A percentile compares a stretch with the other conserved stretches of the same genome.
phyloP scores from a whole-genome alignment of 305 asterid genomes.

The Solanum aculeatissimum region DNA sequence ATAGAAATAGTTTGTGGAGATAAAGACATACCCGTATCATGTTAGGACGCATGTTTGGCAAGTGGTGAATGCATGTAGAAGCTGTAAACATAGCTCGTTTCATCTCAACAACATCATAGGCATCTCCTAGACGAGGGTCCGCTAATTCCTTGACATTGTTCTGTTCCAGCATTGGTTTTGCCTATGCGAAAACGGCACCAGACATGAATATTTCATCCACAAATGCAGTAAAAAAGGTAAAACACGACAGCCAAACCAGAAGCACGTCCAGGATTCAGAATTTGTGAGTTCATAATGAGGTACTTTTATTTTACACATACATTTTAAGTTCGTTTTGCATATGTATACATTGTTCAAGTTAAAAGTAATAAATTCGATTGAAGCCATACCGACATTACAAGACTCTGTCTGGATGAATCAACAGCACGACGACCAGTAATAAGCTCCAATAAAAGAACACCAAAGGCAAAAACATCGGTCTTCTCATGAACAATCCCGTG shows the following conservation, averaged over 20 bases:
- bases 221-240: neutral
- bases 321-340: neutral
- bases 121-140: conserved; percentile 62
- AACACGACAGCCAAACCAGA: neutral
- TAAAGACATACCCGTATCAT: conserved; percentile 59
- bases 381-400: conserved; percentile 83
- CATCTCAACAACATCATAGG: conserved; percentile 50
- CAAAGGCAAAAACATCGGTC: conserved; percentile 91
- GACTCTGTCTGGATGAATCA: conserved; percentile 76
- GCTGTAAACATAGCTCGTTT: conserved; percentile 77
- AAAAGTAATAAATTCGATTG: neutral
- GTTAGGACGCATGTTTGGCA: conserved; percentile 76
- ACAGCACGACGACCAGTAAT: conserved; percentile 95
- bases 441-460: conserved; percentile 82
- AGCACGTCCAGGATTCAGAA: neutral
- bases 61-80: conserved; percentile 80
- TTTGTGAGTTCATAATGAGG: neutral
- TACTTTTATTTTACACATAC: neutral
- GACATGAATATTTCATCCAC: neutral
- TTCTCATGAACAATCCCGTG: conserved; percentile 87
- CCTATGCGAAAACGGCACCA: conserved; percentile 25
- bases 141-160: conserved; percentile 51
- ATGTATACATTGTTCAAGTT: neutral
- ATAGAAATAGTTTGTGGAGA: neutral
- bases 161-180: conserved; percentile 78